Percentiles rank a stretch among this genome's conserved stretches.
phyloP scores from a whole-genome alignment of 108 stramenopile genomes.

The Cyclostephanos invisitatus region DNA sequence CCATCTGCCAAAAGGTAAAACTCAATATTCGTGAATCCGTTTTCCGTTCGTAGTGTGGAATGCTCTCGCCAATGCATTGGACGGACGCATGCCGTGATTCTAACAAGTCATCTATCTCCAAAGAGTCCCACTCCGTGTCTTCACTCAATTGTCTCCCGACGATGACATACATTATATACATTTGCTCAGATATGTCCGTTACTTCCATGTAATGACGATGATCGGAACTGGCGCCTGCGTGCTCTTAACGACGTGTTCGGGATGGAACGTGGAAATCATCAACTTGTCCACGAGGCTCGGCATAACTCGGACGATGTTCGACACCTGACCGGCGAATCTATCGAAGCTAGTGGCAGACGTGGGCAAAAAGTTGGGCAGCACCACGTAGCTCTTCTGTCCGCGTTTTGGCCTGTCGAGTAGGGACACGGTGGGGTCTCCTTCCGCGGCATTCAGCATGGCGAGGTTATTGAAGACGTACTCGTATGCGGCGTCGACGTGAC shows the following conservation, averaged over 20 bases:
- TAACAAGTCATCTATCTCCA: neutral
- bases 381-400: constrained; percentile 65
- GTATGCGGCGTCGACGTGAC: constrained; percentile 75
- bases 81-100: no score
- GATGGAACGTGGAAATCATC: constrained; percentile 64
- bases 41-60: no score
- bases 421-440: neutral
- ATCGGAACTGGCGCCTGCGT: constrained; percentile 71
- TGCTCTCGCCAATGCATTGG: no score
- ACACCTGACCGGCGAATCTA: constrained; percentile 62
- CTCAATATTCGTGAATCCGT: no score
- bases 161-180: neutral
- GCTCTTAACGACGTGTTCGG: constrained; percentile 63
- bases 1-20: no score
- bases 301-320: constrained; percentile 52
- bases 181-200: neutral
- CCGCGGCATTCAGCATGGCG: constrained; percentile 58
- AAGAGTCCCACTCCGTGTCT: neutral
- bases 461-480: constrained; percentile 84
- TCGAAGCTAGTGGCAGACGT: constrained; percentile 74
- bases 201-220: constrained; percentile 70
- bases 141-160: neutral
- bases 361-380: constrained; percentile 71
- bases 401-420: constrained; percentile 18
- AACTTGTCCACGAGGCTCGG: constrained; percentile 56